These are phyloP conservation scores for Jatropha multifida DNA, from an alignment of 441 rosid species.

Conservation along the genomic window DNA sequence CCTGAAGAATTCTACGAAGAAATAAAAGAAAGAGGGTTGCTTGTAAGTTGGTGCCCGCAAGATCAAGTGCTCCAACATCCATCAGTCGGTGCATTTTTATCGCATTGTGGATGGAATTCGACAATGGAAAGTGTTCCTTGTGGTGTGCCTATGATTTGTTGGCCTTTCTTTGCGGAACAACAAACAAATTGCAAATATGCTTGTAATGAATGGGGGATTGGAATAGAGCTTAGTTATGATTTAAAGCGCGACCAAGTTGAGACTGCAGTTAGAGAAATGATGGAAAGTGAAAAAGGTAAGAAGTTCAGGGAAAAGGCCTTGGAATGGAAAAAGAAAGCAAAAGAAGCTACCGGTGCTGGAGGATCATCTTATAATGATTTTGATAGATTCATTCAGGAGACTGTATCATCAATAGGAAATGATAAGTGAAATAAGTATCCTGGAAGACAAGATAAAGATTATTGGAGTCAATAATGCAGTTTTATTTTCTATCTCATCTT, in stretches of 20 bases:
- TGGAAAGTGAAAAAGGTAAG: conserved; percentile 27
- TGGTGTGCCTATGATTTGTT: not conserved
- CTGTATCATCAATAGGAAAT: not conserved
- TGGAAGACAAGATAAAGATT: too few species aligned
- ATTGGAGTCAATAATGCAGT: too few species aligned
- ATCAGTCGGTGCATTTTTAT: conserved; percentile 22
- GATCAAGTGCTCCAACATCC: conserved; percentile 24
- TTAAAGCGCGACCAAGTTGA: conserved; percentile 29
- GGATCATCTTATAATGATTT: conserved; percentile 26
- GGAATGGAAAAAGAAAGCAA: conserved; percentile 31
- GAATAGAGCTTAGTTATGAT: conserved; percentile 25
- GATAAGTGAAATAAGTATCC: too few species aligned
- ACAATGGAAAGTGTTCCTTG: not conserved
- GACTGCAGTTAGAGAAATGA: conserved; percentile 26
- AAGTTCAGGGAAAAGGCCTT: conserved; percentile 20
- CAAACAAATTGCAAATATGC: not conserved
- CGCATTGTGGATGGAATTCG: conserved; percentile 3
- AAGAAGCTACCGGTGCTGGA: conserved; percentile 18
- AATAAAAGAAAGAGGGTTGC: conserved; percentile 14
- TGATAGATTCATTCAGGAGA: conserved; percentile 11
- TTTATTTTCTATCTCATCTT: too few species aligned
- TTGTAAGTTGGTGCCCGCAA: conserved; percentile 1
- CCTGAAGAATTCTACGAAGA: conserved; percentile 20
- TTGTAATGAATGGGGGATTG: conserved; percentile 26
- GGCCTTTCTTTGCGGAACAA: not conserved